Conservation (phyloP, 371 early-diverging fungal species). For the Nematocida sp. region DNA sequence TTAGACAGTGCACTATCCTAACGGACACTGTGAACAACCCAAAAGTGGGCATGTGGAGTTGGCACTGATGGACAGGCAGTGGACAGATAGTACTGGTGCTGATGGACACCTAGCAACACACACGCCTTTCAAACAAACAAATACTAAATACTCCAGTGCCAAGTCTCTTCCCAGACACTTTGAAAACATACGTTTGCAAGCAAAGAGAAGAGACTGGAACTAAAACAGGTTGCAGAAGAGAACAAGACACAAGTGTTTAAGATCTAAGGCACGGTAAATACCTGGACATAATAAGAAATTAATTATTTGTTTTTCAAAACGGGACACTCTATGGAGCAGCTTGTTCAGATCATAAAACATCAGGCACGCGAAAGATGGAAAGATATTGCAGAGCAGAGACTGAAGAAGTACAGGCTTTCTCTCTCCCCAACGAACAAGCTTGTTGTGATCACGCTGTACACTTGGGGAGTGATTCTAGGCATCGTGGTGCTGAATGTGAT, state of each 20-base stretch:
- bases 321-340: neutral
- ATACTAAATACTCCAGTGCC: no score
- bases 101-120: no score
- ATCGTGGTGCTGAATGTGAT: neutral
- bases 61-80: no score
- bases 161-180: no score
- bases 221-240: neutral
- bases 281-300: neutral
- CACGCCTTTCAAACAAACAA: no score
- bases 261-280: no score
- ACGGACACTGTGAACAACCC: no score
- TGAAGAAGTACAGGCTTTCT: conserved; percentile 16
- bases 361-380: neutral
- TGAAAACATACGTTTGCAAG: no score
- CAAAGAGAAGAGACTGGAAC: neutral
- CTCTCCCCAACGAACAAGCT: conserved; percentile 1
- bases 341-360: neutral
- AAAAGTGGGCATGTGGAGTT: no score
- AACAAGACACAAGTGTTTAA: neutral
- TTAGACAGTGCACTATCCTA: no score
- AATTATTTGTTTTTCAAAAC: neutral
- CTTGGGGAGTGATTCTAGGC: neutral
- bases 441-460: neutral
- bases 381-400: conserved; percentile 32
- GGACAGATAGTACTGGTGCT: no score